A percentile compares a stretch with the other conserved stretches of the same genome.
These are phyloP conservation scores for Corymbia citriodora DNA, from an alignment of 441 rosid genomes.

Conservation along the genomic window DNA sequence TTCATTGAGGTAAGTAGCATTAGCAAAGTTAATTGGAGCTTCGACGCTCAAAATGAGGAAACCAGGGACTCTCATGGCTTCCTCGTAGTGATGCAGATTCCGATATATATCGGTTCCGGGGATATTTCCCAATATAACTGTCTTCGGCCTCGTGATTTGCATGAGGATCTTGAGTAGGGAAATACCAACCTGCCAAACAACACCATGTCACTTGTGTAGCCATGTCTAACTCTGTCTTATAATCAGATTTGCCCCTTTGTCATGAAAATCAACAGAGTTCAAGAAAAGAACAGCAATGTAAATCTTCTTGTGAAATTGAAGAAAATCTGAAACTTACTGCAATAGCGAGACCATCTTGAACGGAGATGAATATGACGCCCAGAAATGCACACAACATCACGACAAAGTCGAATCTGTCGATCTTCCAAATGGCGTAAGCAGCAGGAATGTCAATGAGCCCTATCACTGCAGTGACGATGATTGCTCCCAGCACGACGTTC, in stretches of 20 bases:
- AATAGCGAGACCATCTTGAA: constrained; percentile 71
- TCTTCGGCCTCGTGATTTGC: constrained; percentile 83
- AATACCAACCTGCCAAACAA: constrained; percentile 50
- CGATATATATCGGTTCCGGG: constrained; percentile 71
- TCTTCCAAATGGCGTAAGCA: constrained; percentile 64
- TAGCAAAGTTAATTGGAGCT: constrained; percentile 85
- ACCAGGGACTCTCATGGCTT: constrained; percentile 66
- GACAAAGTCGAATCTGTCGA: constrained; percentile 80
- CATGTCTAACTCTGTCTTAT: neutral
- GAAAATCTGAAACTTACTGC: constrained; percentile 45
- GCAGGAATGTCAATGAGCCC: constrained; percentile 89
- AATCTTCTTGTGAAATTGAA: neutral
- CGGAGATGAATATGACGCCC: constrained; percentile 81
- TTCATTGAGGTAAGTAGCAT: constrained; percentile 76
- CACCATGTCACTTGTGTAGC: neutral
- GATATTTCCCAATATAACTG: constrained; percentile 63
- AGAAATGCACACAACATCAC: constrained; percentile 73
- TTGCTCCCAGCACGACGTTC: constrained; percentile 76
- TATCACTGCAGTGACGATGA: constrained; percentile 84
- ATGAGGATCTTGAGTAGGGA: constrained; percentile 75
- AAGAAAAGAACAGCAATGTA: neutral
- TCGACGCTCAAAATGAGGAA: constrained; percentile 74
- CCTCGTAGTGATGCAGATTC: constrained; percentile 71
- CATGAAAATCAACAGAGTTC: neutral
- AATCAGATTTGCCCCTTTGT: neutral